Evolutionary conservation across 306 rosid species (phyloP).

Genomic region (Casuarina glauca): DNA sequence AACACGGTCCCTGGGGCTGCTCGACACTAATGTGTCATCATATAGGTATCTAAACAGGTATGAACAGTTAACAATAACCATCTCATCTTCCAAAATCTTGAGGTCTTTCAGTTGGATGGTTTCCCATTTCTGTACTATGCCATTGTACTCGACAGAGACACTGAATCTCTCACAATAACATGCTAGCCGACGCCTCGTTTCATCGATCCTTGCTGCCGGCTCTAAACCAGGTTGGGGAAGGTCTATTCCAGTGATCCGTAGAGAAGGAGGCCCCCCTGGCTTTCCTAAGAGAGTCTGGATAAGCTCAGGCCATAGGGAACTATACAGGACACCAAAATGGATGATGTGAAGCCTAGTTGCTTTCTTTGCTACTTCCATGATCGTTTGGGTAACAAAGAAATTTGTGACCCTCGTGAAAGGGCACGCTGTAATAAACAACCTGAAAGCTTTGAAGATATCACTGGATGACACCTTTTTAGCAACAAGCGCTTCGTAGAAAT

Average conservation of each 20-base stretch:
- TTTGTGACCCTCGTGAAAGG: constrained; percentile 61
- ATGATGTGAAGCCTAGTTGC: constrained; percentile 56
- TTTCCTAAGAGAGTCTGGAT: constrained; percentile 48
- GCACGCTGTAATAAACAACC: constrained; percentile 40
- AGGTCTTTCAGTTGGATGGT: constrained; percentile 60
- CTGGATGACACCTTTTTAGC: constrained; percentile 32
- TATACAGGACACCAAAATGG: constrained; percentile 71
- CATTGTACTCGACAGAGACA: constrained; percentile 70
- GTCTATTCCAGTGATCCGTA: constrained; percentile 71
- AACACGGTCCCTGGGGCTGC: constrained; percentile 62
- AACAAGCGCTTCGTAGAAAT: constrained; percentile 18
- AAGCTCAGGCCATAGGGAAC: constrained; percentile 80
- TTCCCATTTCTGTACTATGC: constrained; percentile 69
- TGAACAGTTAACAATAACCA: constrained; percentile 53
- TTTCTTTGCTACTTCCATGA: constrained; percentile 36
- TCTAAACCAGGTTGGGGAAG: constrained; percentile 75
- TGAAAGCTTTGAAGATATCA: constrained; percentile 57
- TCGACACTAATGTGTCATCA: constrained; percentile 71
- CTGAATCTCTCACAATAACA: constrained; percentile 46
- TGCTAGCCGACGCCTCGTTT: constrained; percentile 70
- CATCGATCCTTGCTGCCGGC: constrained; percentile 65
- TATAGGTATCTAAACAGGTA: constrained; percentile 54
- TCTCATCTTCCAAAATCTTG: constrained; percentile 41
- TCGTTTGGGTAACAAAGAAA: constrained; percentile 39
- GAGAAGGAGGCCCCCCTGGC: constrained; percentile 44